Conservation (phyloP, 106 monocot species). For the Dioscorea alata region DNA sequence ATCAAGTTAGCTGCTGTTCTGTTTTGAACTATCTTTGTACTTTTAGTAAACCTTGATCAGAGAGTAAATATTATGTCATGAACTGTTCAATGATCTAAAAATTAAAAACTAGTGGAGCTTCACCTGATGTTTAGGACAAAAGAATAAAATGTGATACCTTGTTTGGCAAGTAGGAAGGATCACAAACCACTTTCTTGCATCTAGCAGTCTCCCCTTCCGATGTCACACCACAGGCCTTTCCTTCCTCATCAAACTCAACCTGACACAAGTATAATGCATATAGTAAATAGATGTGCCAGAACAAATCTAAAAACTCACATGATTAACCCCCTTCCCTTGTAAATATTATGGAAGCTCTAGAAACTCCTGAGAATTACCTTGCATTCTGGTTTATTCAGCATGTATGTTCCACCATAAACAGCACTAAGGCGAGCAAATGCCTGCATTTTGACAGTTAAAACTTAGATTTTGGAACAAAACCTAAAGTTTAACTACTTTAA, state of each 20-base stretch:
- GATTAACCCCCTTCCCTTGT: no score
- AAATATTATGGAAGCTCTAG: no score
- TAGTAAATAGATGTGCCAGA: no score
- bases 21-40: background rate
- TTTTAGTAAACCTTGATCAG: no score
- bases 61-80: no score
- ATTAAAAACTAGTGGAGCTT: no score
- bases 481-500: background rate
- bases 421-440: slow-evolving; percentile 94
- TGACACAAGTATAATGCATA: slow-evolving; percentile 2
- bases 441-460: slow-evolving; percentile 19
- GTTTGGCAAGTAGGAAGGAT: slow-evolving; percentile 78
- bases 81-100: no score
- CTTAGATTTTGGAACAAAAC: no score
- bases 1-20: background rate
- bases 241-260: slow-evolving; percentile 81
- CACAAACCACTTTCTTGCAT: slow-evolving; percentile 92
- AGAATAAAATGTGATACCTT: slow-evolving; percentile 31
- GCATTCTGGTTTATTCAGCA: slow-evolving; percentile 86
- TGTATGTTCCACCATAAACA: slow-evolving; percentile 95
- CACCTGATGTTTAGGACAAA: background rate
- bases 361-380: slow-evolving; percentile 39
- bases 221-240: slow-evolving; percentile 81
- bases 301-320: no score
- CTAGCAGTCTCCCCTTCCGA: slow-evolving; percentile 87